Evolutionary conservation across 106 monocot species (phyloP).

Genomic region (Platanthera zijinensis): DNA sequence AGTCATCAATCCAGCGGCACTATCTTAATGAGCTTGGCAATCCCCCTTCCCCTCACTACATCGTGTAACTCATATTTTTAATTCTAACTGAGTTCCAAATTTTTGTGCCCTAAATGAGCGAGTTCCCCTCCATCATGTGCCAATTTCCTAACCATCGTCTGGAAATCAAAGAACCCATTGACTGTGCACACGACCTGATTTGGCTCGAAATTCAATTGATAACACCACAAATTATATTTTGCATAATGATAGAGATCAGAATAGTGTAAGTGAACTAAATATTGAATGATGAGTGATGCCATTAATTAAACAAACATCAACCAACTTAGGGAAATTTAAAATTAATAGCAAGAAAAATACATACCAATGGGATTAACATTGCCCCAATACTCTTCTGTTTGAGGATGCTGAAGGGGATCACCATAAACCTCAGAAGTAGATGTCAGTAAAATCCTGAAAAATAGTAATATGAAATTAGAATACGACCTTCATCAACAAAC

Average conservation of each 20-base stretch:
- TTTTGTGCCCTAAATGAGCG: too few relatives aligned
- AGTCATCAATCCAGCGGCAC: too few relatives aligned
- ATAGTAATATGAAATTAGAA: constrained; percentile 2
- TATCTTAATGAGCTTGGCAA: too few relatives aligned
- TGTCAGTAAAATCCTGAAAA: constrained; percentile 78
- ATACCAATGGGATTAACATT: constrained; percentile 98
- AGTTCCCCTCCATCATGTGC: too few relatives aligned
- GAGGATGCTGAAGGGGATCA: constrained; percentile 97
- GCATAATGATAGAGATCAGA: neutral
- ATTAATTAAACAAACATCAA: neutral
- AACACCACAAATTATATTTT: too few relatives aligned
- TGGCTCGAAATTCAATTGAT: too few relatives aligned
- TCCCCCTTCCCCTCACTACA: too few relatives aligned
- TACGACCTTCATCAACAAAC: neutral
- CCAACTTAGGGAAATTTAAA: neutral
- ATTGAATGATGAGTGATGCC: neutral
- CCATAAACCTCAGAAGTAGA: constrained; percentile 98
- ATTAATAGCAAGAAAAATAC: neutral
- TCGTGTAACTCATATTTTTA: too few relatives aligned
- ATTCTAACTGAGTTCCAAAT: too few relatives aligned
- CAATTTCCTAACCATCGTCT: too few relatives aligned
- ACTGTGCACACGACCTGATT: too few relatives aligned
- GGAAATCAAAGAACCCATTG: too few relatives aligned
- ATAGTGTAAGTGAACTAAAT: neutral
- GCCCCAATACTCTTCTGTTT: constrained; percentile 95